These are phyloP conservation scores for Protomyces gravidus DNA, from an alignment of 1,139 yeast genomes.

Conservation along the genomic window DNA sequence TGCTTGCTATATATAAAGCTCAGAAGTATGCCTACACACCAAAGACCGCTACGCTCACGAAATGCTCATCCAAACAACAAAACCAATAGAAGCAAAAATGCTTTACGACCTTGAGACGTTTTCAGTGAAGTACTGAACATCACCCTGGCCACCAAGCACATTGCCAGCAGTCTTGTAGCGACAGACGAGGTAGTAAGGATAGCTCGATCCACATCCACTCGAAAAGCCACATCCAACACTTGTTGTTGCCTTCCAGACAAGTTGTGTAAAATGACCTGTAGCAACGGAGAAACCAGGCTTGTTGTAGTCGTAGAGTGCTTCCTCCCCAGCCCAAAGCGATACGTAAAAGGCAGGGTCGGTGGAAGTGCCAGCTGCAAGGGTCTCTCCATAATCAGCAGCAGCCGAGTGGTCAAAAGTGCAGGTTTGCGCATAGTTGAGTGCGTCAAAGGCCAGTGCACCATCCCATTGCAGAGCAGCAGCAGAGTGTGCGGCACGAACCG, in stretches of 20 bases:
- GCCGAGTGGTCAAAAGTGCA: constrained; percentile 14
- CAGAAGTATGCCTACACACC: too few species aligned
- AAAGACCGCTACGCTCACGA: too few species aligned
- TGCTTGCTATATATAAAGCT: too few species aligned
- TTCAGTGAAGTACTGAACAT: constrained; percentile 12
- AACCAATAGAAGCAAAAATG: background rate
- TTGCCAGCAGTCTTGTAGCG: constrained; percentile 17
- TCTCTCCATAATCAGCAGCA: constrained; percentile 15
- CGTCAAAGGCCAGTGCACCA: constrained; percentile 2
- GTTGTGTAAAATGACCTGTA: constrained; percentile 65
- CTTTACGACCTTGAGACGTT: constrained; percentile 4
- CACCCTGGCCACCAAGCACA: constrained; percentile 19
- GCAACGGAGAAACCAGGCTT: constrained; percentile 41
- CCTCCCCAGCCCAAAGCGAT: constrained; percentile 73
- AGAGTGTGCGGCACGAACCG: constrained; percentile 13
- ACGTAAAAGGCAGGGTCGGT: constrained; percentile 51
- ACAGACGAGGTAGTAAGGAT: constrained; percentile 23
- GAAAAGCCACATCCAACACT: constrained; percentile 47
- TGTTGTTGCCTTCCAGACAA: constrained; percentile 63
- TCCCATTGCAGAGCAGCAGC: constrained; percentile 20
- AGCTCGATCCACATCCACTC: constrained; percentile 18
- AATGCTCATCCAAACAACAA: too few species aligned
- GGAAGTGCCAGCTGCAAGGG: constrained; percentile 42
- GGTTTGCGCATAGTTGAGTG: constrained; percentile 13
- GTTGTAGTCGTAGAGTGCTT: constrained; percentile 50